A percentile compares a stretch with the other conserved stretches of the same genome.
These are phyloP conservation scores for Baeospora myosura DNA, from an alignment of 1,284 basidiomycete species.

Conservation along the genomic window DNA sequence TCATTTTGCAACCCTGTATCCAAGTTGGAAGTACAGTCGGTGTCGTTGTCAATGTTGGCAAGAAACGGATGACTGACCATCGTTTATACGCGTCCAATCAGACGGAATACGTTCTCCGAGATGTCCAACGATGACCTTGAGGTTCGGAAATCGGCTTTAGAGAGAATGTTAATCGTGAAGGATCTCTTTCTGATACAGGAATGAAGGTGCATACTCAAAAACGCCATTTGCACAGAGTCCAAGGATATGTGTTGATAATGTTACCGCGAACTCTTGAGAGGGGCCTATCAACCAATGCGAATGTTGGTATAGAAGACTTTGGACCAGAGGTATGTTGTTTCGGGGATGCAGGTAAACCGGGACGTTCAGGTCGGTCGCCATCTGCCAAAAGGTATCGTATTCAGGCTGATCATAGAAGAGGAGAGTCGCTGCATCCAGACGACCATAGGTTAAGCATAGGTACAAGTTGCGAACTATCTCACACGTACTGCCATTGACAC, in stretches of 20 bases:
- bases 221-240: no score
- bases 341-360: constrained; percentile 18
- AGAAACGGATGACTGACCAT: constrained; percentile 25
- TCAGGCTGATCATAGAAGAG: constrained; percentile 18
- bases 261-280: constrained; percentile 31
- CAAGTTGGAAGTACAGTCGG: neutral
- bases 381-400: constrained; percentile 12
- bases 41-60: neutral
- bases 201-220: constrained; percentile 19
- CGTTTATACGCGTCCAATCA: constrained; percentile 32
- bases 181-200: neutral
- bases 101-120: constrained; percentile 38
- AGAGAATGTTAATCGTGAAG: neutral
- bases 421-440: constrained; percentile 23
- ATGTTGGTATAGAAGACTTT: constrained; percentile 18
- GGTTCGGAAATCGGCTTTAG: constrained; percentile 31
- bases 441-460: neutral
- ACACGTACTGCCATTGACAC: constrained; percentile 8
- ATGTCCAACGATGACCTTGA: constrained; percentile 36
- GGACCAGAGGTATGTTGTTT: constrained; percentile 23
- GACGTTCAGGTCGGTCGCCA: constrained; percentile 12
- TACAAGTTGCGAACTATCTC: neutral
- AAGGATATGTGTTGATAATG: constrained; percentile 34
- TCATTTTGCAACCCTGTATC: constrained; percentile 10
- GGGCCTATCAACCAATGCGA: constrained; percentile 29